These are phyloP conservation scores for Pichia cabralensis DNA, from an alignment of 805 yeast genomes.

Conservation along the genomic window DNA sequence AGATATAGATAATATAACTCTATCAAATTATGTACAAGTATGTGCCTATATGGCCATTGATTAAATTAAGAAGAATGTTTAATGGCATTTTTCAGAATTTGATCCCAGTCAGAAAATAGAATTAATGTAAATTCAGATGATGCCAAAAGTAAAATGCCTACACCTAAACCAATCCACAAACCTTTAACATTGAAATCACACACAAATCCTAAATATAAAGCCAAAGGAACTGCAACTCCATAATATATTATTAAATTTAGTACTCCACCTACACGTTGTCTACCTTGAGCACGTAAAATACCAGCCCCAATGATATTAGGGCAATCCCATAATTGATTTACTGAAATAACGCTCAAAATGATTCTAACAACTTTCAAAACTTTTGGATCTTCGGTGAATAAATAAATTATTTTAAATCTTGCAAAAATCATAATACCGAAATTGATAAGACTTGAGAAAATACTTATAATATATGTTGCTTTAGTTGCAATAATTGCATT, in stretches of 20 bases:
- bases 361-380: slow-evolving; percentile 44
- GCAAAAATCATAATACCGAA: slow-evolving; percentile 37
- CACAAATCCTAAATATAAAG: slow-evolving; percentile 45
- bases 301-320: slow-evolving; percentile 66
- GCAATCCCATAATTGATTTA: slow-evolving; percentile 62
- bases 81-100: no score
- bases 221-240: slow-evolving; percentile 58
- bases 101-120: no score
- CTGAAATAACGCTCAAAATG: slow-evolving; percentile 53
- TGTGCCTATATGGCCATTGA: no score
- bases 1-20: no score
- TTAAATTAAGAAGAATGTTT: no score
- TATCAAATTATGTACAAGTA: no score
- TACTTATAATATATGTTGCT: slow-evolving; percentile 30
- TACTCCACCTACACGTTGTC: slow-evolving; percentile 63
- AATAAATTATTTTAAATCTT: slow-evolving; percentile 37
- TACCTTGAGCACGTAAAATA: slow-evolving; percentile 64
- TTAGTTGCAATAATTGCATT: slow-evolving; percentile 31
- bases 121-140: slow-evolving; percentile 39
- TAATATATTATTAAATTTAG: slow-evolving; percentile 66
- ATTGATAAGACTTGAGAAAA: slow-evolving; percentile 28
- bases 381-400: slow-evolving; percentile 54
- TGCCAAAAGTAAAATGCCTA: slow-evolving; percentile 50
- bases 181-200: slow-evolving; percentile 45
- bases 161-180: slow-evolving; percentile 65